Evolutionary conservation across 2,329 filamentous ascomycete species (phyloP).

Genomic region (Claviceps arundinis): DNA sequence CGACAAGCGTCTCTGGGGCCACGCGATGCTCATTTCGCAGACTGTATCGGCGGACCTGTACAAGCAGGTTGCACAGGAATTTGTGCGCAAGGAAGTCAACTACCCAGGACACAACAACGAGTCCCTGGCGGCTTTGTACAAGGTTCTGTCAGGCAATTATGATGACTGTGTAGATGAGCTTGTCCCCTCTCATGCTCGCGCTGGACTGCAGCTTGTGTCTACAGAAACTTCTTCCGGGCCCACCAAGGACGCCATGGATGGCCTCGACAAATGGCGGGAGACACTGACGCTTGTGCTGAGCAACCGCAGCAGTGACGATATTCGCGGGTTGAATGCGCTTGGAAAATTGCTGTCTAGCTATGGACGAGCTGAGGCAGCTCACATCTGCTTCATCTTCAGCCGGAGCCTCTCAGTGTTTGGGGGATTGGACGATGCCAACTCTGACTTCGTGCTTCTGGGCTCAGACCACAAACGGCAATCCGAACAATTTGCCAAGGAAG

Average conservation of each 20-base stretch:
- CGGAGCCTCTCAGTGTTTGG: constrained; percentile 57
- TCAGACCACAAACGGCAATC: constrained; percentile 64
- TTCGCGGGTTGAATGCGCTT: constrained; percentile 62
- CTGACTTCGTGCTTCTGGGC: constrained; percentile 72
- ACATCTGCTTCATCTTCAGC: constrained; percentile 87
- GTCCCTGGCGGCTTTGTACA: constrained; percentile 81
- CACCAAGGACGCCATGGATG: constrained; percentile 63
- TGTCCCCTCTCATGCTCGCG: constrained; percentile 81
- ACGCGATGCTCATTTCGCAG: constrained; percentile 80
- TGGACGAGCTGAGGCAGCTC: constrained; percentile 78
- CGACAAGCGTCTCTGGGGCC: constrained; percentile 89
- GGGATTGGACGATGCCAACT: constrained; percentile 67
- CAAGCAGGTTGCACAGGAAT: constrained; percentile 89
- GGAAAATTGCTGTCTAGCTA: constrained; percentile 76
- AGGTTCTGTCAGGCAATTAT: constrained; percentile 83
- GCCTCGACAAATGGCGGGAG: constrained; percentile 87
- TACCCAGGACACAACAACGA: constrained; percentile 67
- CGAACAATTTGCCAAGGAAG: constrained; percentile 62
- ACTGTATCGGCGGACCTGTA: constrained; percentile 70
- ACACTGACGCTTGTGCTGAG: constrained; percentile 75
- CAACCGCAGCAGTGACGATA: constrained; percentile 74
- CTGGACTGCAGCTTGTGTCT: constrained; percentile 81
- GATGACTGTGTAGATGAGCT: constrained; percentile 94
- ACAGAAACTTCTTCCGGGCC: constrained; percentile 49
- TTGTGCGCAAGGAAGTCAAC: constrained; percentile 89